These are phyloP conservation scores for Neurospora crassa DNA, from an alignment of 2,329 filamentous ascomycete species.

Conservation along the genomic window DNA sequence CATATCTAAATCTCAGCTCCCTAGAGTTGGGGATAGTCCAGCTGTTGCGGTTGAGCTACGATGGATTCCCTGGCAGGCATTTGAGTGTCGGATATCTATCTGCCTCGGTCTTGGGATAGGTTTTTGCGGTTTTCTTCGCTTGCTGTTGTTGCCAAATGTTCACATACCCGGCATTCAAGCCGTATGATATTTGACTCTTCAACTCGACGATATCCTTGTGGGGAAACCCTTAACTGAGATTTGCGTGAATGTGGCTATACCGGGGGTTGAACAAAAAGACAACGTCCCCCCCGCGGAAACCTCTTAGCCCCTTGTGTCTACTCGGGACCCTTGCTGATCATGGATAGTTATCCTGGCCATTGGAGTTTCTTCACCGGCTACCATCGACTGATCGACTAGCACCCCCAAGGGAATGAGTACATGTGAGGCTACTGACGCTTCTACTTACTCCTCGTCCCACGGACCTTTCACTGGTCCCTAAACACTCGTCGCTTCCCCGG, in stretches of 20 bases:
- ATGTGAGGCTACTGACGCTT: slow-evolving; percentile 1
- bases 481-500: not conserved
- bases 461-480: not conserved
- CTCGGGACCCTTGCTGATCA: slow-evolving; percentile 14
- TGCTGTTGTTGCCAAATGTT: not conserved
- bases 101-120: not conserved
- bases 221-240: not conserved
- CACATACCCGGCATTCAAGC: not conserved
- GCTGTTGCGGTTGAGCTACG: not conserved
- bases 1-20: not conserved
- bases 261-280: slow-evolving; percentile 11
- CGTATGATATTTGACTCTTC: not conserved
- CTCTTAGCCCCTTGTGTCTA: slow-evolving; percentile 8
- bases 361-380: slow-evolving; percentile 8
- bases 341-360: slow-evolving; percentile 11
- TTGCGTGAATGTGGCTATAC: not conserved
- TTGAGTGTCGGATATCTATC: not conserved
- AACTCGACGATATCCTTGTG: not conserved
- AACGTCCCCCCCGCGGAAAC: slow-evolving; percentile 4
- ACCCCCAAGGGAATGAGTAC: slow-evolving; percentile 12
- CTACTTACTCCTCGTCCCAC: not conserved
- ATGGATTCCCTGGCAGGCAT: not conserved
- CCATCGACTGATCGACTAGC: slow-evolving; percentile 17
- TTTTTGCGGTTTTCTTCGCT: not conserved
- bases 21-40: not conserved